Percentiles rank a stretch among this genome's conserved stretches.
phyloP scores from a whole-genome alignment of 345 rosid genomes.

The Durio zibethinus region DNA sequence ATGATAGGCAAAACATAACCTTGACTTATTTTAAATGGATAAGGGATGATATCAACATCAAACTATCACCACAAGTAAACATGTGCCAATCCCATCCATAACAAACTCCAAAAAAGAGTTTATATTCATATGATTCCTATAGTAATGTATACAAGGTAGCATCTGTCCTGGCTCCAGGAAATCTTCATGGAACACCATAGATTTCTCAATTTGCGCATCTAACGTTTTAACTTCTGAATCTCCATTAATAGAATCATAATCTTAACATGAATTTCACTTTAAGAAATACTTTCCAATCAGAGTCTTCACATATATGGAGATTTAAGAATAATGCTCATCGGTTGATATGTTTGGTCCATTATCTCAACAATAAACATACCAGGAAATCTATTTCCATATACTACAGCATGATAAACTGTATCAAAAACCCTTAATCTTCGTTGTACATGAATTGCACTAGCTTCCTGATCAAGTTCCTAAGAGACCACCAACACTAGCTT shows the following conservation, averaged over 20 bases:
- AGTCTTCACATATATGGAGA: neutral
- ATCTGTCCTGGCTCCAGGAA: conserved; percentile 14
- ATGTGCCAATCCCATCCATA: conserved; percentile 8
- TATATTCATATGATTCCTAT: conserved; percentile 7
- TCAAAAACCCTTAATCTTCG: conserved; percentile 2
- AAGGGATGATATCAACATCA: conserved; percentile 13
- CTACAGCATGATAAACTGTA: neutral
- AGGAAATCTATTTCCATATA: neutral
- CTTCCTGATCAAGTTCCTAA: conserved; percentile 28
- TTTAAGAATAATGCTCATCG: neutral
- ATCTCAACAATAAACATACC: neutral
- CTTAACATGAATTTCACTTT: neutral
- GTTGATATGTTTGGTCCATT: neutral
- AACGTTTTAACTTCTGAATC: neutral
- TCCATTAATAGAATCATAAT: neutral
- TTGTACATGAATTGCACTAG: neutral
- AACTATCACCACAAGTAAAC: neutral
- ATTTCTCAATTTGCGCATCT: neutral
- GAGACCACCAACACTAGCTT: conserved; percentile 30
- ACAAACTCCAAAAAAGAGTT: neutral
- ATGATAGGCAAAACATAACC: neutral
- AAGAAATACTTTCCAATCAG: neutral
- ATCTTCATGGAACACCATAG: conserved; percentile 22
- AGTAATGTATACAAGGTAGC: conserved; percentile 3
- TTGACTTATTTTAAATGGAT: neutral